Evolutionary conservation across 2,329 filamentous ascomycete genomes (phyloP).

Genomic region (Davidsoniella neocaledoniae): DNA sequence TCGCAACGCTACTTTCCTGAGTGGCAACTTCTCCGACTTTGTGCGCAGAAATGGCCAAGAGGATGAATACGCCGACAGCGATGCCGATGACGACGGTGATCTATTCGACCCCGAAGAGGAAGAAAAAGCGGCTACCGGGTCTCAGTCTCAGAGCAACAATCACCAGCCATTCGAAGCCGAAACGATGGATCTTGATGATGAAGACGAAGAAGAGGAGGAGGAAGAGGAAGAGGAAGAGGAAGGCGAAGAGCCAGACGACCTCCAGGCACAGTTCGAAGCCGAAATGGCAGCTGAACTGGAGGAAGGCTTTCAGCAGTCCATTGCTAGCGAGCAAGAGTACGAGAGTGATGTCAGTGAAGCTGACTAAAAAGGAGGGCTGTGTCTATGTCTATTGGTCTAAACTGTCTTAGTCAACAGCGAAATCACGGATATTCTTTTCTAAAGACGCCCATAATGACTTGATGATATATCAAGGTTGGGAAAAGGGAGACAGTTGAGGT

Average conservation of each 20-base stretch:
- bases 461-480: no score
- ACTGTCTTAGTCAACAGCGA: no score
- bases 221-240: slow-evolving; percentile 12
- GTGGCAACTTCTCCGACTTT: slow-evolving; percentile 37
- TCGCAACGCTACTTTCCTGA: slow-evolving; percentile 20
- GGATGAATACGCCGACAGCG: slow-evolving; percentile 20
- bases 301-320: slow-evolving; percentile 26
- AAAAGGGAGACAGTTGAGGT: no score
- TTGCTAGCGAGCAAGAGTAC: slow-evolving; percentile 28
- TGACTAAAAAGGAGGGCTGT: slow-evolving; percentile 25
- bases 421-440: no score
- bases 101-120: slow-evolving; percentile 19
- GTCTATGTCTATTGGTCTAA: no score
- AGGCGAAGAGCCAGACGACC: slow-evolving; percentile 8
- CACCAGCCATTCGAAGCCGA: slow-evolving; percentile 16
- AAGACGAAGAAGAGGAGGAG: slow-evolving; percentile 13
- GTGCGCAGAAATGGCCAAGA: slow-evolving; percentile 25
- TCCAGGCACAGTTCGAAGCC: slow-evolving; percentile 27
- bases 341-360: slow-evolving; percentile 53
- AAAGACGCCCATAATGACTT: no score
- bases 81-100: slow-evolving; percentile 23
- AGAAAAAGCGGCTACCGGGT: slow-evolving; percentile 29
- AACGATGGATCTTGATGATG: slow-evolving; percentile 15
- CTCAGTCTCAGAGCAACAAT: slow-evolving; percentile 16
- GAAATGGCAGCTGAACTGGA: slow-evolving; percentile 41